phyloP scores from a whole-genome alignment of 164 flowering plant genomes.

The Aristolochia fimbriata region DNA sequence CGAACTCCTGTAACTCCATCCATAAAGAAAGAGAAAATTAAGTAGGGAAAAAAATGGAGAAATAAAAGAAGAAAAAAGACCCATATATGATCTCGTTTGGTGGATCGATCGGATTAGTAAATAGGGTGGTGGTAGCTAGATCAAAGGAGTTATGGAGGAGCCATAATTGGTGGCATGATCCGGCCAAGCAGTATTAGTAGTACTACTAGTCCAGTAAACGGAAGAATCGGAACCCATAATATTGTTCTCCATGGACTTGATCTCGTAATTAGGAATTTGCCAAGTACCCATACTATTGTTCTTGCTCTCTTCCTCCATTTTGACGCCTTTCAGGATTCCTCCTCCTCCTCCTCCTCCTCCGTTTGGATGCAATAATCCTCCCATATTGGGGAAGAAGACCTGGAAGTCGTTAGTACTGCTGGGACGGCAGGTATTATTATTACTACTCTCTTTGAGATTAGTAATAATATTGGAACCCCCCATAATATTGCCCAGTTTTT shows the following conservation, averaged over 20 bases:
- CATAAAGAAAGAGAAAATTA: slow-evolving; percentile 9
- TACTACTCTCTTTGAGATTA: slow-evolving; percentile 14
- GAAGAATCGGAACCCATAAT: slow-evolving; percentile 34
- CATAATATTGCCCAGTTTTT: slow-evolving; percentile 10
- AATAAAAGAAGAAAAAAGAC: slow-evolving; percentile 2
- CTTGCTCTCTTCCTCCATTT: slow-evolving; percentile 28
- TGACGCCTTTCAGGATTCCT: slow-evolving; percentile 23
- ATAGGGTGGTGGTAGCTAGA: slow-evolving; percentile 7
- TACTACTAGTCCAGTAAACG: slow-evolving; percentile 30
- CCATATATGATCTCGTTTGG: too few relatives aligned
- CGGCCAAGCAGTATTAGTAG: slow-evolving; percentile 15
- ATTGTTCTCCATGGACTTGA: slow-evolving; percentile 29
- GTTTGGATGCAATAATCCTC: slow-evolving; percentile 25
- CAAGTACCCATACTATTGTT: slow-evolving; percentile 10
- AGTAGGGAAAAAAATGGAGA: slow-evolving; percentile 1
- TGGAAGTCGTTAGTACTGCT: slow-evolving; percentile 21
- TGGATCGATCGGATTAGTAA: background rate
- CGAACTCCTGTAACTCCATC: too few relatives aligned
- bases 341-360: slow-evolving; percentile 2
- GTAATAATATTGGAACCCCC: too few relatives aligned
- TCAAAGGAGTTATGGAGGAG: slow-evolving; percentile 20
- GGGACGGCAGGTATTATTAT: background rate
- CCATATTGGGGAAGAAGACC: slow-evolving; percentile 23
- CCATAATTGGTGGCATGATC: slow-evolving; percentile 17
- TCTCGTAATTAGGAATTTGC: slow-evolving; percentile 15